phyloP scores from a whole-genome alignment of 805 yeast genomes.

The Jamesozyma gamospora region DNA sequence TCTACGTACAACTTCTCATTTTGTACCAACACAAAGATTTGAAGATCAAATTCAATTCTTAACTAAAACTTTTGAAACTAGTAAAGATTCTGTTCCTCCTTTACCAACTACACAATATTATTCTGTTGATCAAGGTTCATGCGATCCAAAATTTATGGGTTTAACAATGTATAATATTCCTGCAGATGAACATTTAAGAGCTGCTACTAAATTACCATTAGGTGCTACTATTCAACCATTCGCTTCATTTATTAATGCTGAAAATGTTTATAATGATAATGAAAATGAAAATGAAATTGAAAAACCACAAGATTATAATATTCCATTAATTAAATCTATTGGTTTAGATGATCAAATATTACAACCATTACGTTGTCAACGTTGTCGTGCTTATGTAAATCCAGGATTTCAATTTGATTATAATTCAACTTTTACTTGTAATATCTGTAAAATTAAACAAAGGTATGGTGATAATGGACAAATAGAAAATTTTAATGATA shows the following conservation, averaged over 20 bases:
- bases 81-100: conserved; percentile 76
- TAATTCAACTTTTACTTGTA: conserved; percentile 64
- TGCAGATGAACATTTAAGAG: conserved; percentile 54
- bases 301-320: conserved; percentile 26
- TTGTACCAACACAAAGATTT: conserved; percentile 28
- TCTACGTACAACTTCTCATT: conserved; percentile 15
- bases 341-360: conserved; percentile 28
- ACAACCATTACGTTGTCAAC: conserved; percentile 72
- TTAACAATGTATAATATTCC: conserved; percentile 80
- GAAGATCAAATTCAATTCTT: conserved; percentile 30
- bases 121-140: conserved; percentile 72
- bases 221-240: conserved; percentile 80
- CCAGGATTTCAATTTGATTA: conserved; percentile 62
- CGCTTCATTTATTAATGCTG: conserved; percentile 46
- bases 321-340: conserved; percentile 42
- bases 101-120: conserved; percentile 61
- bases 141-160: conserved; percentile 71
- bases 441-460: conserved; percentile 74
- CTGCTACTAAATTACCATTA: conserved; percentile 65
- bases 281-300: neutral
- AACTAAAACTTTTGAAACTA: conserved; percentile 50
- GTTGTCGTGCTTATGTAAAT: conserved; percentile 86
- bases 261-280: conserved; percentile 7
- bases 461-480: conserved; percentile 54
- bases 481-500: conserved; percentile 43